phyloP scores from a whole-genome alignment of 768 basidiomycete genomes.

The Boletus barrowsii region DNA sequence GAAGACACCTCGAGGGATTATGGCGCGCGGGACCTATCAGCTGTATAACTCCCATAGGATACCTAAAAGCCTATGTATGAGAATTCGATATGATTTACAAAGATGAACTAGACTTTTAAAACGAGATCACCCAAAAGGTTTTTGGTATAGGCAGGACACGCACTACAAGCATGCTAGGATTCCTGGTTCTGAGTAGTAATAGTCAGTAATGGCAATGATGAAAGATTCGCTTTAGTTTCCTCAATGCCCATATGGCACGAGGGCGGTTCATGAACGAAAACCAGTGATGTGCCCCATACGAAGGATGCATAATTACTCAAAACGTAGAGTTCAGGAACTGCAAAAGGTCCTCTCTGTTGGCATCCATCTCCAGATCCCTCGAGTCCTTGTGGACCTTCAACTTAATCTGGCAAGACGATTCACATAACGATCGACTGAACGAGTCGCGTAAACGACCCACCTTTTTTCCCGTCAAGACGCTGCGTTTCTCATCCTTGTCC shows the following conservation, averaged over 20 bases:
- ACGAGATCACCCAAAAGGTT: too few species aligned
- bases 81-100: too few species aligned
- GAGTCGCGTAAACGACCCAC: constrained; percentile 21
- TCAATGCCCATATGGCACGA: not conserved
- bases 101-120: too few species aligned
- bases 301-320: constrained; percentile 13
- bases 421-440: not conserved
- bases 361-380: constrained; percentile 53
- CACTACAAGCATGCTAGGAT: too few species aligned
- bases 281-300: not conserved
- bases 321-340: constrained; percentile 55
- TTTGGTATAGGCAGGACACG: too few species aligned
- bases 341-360: constrained; percentile 50
- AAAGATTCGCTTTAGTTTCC: not conserved
- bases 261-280: not conserved
- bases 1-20: too few species aligned
- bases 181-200: not conserved
- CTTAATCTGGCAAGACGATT: constrained; percentile 44
- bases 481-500: constrained; percentile 47
- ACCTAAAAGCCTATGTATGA: too few species aligned
- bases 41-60: too few species aligned
- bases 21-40: too few species aligned
- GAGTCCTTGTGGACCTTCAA: constrained; percentile 61
- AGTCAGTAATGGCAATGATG: not conserved
- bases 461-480: constrained; percentile 62